These are phyloP conservation scores for Fusarium subtropicale DNA, from an alignment of 2,329 filamentous ascomycete species.

Conservation along the genomic window DNA sequence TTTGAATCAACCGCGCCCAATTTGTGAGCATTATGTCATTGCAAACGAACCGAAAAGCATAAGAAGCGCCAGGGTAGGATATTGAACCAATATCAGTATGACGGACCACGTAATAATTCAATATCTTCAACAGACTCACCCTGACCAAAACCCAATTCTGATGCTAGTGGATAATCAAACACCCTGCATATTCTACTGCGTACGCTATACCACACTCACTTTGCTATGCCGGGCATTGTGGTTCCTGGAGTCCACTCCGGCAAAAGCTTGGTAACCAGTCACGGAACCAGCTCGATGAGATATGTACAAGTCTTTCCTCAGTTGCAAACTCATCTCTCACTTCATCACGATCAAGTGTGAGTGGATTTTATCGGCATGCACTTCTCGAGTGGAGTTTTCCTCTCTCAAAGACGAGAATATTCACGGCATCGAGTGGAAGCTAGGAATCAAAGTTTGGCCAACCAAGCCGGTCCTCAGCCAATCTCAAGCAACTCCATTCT, in stretches of 20 bases:
- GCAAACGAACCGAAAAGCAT: slow-evolving; percentile 6
- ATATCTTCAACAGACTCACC: background rate
- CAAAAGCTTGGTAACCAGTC: slow-evolving; percentile 5
- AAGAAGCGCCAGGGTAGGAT: background rate
- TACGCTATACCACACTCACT: background rate
- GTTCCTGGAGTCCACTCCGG: background rate
- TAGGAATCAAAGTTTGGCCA: slow-evolving; percentile 41
- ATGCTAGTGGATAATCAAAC: background rate
- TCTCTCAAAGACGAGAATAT: slow-evolving; percentile 28
- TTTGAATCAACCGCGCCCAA: background rate
- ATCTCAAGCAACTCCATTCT: slow-evolving; percentile 32
- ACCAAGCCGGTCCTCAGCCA: slow-evolving; percentile 19
- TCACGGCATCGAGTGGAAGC: slow-evolving; percentile 29
- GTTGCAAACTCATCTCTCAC: slow-evolving; percentile 30
- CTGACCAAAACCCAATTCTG: background rate
- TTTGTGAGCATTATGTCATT: slow-evolving; percentile 11
- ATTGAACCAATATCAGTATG: slow-evolving; percentile 23
- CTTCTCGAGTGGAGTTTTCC: slow-evolving; percentile 31
- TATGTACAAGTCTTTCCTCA: background rate
- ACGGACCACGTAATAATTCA: slow-evolving; percentile 24
- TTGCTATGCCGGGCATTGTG: background rate
- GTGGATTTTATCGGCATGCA: slow-evolving; percentile 32
- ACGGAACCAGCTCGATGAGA: background rate
- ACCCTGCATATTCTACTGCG: background rate
- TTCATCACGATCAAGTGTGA: slow-evolving; percentile 39